A percentile compares a stretch with the other conserved stretches of the same genome.
These are phyloP conservation scores for Solanum boliviense DNA, from an alignment of 257 asterid genomes.

Conservation along the genomic window DNA sequence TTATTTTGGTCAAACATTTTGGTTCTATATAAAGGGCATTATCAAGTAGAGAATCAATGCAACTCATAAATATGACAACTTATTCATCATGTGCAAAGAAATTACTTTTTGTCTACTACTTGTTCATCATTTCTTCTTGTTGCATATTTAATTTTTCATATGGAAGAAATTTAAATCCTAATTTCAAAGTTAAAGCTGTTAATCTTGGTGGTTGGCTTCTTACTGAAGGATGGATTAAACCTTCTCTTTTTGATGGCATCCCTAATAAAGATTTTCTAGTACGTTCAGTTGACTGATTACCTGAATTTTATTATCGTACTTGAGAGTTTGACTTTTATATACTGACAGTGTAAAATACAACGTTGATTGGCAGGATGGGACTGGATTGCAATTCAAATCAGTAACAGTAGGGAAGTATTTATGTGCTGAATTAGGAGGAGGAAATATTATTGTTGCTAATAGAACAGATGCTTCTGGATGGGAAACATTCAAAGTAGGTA, in stretches of 20 bases:
- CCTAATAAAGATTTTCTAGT: constrained; percentile 52
- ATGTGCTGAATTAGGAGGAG: constrained; percentile 72
- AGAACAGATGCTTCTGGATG: constrained; percentile 58
- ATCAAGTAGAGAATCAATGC: neutral
- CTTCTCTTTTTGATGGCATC: constrained; percentile 50
- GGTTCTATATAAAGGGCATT: neutral
- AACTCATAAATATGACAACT: neutral
- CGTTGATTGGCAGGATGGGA: constrained; percentile 43
- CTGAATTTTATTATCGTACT: neutral
- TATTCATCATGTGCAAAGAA: neutral
- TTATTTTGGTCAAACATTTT: neutral
- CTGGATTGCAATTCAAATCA: constrained; percentile 47
- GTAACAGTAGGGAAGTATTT: constrained; percentile 44
- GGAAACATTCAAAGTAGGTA: constrained; percentile 60
- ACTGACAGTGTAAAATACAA: neutral
- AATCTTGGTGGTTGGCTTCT: constrained; percentile 72
- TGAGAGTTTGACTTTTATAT: neutral
- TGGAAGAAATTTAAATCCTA: constrained; percentile 6
- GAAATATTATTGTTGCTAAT: constrained; percentile 50
- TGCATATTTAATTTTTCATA: constrained; percentile 4
- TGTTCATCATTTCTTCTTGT: constrained; percentile 5
- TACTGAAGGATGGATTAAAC: constrained; percentile 62
- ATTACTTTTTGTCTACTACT: neutral
- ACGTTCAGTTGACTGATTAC: neutral
- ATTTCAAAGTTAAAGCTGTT: constrained; percentile 41